Conservation (phyloP, 345 rosid species). For the Tarenaya hassleriana region DNA sequence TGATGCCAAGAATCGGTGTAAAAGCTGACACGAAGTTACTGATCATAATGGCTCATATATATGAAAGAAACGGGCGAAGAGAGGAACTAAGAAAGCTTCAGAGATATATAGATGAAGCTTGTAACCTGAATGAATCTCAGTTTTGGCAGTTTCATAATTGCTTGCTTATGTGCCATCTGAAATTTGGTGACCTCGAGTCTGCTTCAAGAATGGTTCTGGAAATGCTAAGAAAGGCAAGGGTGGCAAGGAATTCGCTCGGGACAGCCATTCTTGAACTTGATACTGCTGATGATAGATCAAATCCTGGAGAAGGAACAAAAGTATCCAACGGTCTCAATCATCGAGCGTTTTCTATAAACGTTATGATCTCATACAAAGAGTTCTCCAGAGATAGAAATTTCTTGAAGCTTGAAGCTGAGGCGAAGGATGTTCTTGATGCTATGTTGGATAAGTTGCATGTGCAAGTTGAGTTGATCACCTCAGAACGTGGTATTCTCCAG, state of each 20-base stretch:
- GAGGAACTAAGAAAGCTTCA: conserved; percentile 78
- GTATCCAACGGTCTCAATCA: conserved; percentile 19
- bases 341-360: conserved; percentile 9
- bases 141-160: conserved; percentile 75
- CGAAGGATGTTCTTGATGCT: conserved; percentile 43
- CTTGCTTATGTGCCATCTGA: conserved; percentile 69
- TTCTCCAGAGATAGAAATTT: conserved; percentile 50
- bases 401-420: conserved; percentile 53
- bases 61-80: conserved; percentile 82
- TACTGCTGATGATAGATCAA: conserved; percentile 21
- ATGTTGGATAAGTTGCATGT: conserved; percentile 50
- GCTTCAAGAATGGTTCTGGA: conserved; percentile 80
- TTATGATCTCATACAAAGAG: conserved; percentile 43
- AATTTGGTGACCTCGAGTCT: conserved; percentile 76
- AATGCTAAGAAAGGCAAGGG: conserved; percentile 76
- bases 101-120: conserved; percentile 78
- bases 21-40: conserved; percentile 57
- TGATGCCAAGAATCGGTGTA: conserved; percentile 61
- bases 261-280: conserved; percentile 36
- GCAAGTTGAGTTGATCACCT: conserved; percentile 56
- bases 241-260: conserved; percentile 70
- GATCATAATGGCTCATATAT: conserved; percentile 69
- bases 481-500: conserved; percentile 69
- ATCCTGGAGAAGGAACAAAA: conserved; percentile 18
- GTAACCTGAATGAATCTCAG: conserved; percentile 52